Conservation (phyloP, 2,329 filamentous ascomycete species). For the Cladosporium oxysporum region DNA sequence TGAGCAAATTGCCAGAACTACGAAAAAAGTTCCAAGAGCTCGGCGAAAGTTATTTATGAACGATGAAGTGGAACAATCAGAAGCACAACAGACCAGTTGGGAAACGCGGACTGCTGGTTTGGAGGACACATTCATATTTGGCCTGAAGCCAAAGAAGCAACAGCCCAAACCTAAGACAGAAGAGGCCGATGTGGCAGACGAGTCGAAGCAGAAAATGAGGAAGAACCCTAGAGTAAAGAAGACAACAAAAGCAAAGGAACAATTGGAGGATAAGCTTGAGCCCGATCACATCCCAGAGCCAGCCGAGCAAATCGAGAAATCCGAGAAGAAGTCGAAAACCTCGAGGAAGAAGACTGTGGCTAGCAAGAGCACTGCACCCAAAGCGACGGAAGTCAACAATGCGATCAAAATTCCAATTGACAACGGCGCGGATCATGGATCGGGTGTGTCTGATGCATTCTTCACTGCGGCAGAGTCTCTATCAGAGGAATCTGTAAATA, state of each 20-base stretch:
- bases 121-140: conserved; percentile 19
- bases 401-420: background rate
- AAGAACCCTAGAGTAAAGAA: background rate
- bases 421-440: background rate
- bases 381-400: background rate
- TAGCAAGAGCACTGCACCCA: background rate
- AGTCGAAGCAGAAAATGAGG: background rate
- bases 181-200: background rate
- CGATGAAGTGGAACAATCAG: background rate
- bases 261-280: background rate
- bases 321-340: background rate
- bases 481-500: background rate
- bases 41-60: background rate
- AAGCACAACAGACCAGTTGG: background rate
- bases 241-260: background rate
- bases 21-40: background rate
- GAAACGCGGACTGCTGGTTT: background rate
- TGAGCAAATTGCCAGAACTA: background rate
- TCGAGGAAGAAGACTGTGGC: background rate
- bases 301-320: background rate
- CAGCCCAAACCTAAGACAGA: background rate
- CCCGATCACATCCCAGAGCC: background rate
- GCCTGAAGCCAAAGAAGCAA: background rate
- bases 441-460: background rate
- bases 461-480: background rate